phyloP scores from a whole-genome alignment of 2,329 filamentous ascomycete genomes.

The Pezizomycotina sp. region DNA sequence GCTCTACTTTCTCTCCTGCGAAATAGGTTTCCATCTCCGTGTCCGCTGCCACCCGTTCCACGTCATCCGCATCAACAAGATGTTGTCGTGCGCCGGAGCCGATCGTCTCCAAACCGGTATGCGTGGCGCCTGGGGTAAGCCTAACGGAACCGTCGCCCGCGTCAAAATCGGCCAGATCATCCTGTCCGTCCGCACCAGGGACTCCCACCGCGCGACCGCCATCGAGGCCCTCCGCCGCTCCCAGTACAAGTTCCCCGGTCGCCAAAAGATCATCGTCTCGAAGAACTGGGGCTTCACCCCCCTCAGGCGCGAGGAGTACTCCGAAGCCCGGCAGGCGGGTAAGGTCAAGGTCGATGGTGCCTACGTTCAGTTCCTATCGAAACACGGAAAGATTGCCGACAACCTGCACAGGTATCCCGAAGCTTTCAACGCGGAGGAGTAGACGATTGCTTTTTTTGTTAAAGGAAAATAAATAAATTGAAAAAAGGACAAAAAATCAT shows the following conservation, averaged over 20 bases:
- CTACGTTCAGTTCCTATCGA: slow-evolving; percentile 97
- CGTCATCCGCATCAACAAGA: slow-evolving; percentile 99
- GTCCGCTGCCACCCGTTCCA: slow-evolving; percentile 80
- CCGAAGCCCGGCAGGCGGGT: slow-evolving; percentile 84
- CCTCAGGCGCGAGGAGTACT: slow-evolving; percentile 92
- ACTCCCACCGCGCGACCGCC: slow-evolving; percentile 76
- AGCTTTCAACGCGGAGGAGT: slow-evolving; percentile 50
- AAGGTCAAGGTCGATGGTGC: slow-evolving; percentile 94
- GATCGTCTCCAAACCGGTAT: slow-evolving; percentile 99
- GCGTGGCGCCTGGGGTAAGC: slow-evolving; percentile 99
- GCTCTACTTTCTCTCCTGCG: no score
- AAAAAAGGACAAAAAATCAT: no score
- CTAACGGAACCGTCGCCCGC: slow-evolving; percentile 95
- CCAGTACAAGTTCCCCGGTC: slow-evolving; percentile 99
- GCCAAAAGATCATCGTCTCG: slow-evolving; percentile 99
- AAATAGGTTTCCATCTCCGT: slow-evolving; percentile 50
- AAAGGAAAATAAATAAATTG: no score
- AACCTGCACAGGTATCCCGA: slow-evolving; percentile 94
- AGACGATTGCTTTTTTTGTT: slow-evolving; percentile 1
- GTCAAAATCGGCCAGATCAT: slow-evolving; percentile 99
- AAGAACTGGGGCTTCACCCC: slow-evolving; percentile 99
- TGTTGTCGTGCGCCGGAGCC: slow-evolving; percentile 99
- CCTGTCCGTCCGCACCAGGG: slow-evolving; percentile 91
- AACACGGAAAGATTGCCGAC: slow-evolving; percentile 67
- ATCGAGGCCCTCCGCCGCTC: slow-evolving; percentile 98